Evolutionary conservation across 139 green algal genomes (phyloP), one percentile per base, ranked within the genome.

Genomic region (Klebsormidium nitens): DNA sequence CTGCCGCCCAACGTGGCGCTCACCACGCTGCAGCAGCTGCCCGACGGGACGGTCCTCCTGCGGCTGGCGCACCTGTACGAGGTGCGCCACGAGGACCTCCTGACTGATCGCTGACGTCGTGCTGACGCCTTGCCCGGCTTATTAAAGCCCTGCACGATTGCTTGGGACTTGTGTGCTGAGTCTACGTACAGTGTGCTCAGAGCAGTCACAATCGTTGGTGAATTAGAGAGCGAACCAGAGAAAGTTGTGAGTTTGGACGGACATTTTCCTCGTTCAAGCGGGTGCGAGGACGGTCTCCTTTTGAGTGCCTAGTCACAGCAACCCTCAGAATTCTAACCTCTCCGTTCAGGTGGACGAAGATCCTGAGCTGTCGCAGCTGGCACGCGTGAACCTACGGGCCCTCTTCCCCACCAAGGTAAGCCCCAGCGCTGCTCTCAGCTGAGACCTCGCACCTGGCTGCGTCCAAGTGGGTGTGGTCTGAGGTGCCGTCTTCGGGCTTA

Each of bases 51-150:
- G 4, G 34, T 78, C 14, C 40, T 80, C 2, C 6, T 80, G 23
- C 29, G 72, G 3, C 36, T 80, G 48, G 74, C 74, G 11, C 74
- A 81, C 39, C 49, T 81, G 19, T 81, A 66, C 35, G 70, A 77
- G 62, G 69, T 75, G 3, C 19, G 5, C n/a, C 52, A 4, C 52
- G 50, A 4, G 11, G 28, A 8, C 49, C 5, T 19, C 31, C 49
- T 19, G 11, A 8, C 17, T 59, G 17, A 5, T 28, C 49, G 5
- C 47, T 26, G 3, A 3, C 49, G 32, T 59, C 49, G 32, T 26
- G 49, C 49, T 5, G 32, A 59, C 28, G 49, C 31, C 28, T 28
- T 35, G 11, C 49, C 49, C 49, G 31, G 28, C 17, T 28, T 59
- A 0, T 59, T n/a, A n/a, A n/a, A n/a, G n/a, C n/a, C n/a, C n/a